Evolutionary conservation across 2,329 filamentous ascomycete genomes (phyloP).

Genomic region (Fusarium nygamai): DNA sequence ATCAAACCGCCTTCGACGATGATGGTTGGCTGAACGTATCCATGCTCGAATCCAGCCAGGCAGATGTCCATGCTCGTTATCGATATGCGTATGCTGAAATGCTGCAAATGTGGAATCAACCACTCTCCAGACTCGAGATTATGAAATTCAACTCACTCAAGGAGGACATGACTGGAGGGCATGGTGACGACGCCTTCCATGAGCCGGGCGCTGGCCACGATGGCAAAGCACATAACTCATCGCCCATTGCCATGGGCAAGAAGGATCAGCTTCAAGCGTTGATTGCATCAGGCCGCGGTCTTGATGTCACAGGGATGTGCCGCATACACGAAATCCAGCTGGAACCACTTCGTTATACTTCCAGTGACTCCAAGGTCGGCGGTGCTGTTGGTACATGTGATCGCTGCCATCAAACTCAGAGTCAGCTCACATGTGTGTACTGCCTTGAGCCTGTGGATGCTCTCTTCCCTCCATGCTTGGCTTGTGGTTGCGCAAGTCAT

Average conservation of each 20-base stretch:
- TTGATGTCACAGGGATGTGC: constrained; percentile 72
- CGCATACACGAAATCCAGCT: constrained; percentile 70
- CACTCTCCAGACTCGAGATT: constrained; percentile 70
- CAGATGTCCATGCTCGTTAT: constrained; percentile 65
- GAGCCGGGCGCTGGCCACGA: constrained; percentile 53
- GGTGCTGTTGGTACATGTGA: constrained; percentile 62
- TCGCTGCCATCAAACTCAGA: constrained; percentile 64
- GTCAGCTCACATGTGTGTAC: constrained; percentile 69
- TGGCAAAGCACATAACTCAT: constrained; percentile 51
- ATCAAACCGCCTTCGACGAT: constrained; percentile 74
- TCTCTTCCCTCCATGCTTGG: constrained; percentile 69
- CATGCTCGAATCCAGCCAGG: constrained; percentile 63
- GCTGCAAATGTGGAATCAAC: constrained; percentile 72
- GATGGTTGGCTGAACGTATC: constrained; percentile 72
- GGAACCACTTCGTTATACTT: constrained; percentile 64
- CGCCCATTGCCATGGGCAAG: constrained; percentile 66
- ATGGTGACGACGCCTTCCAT: constrained; percentile 47
- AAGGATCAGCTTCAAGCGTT: constrained; percentile 62
- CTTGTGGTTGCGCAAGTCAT: constrained; percentile 71
- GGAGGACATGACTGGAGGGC: constrained; percentile 51
- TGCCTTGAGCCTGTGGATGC: constrained; percentile 69
- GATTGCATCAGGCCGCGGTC: constrained; percentile 63
- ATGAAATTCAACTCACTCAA: constrained; percentile 75
- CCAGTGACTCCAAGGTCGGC: constrained; percentile 51
- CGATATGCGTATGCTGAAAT: constrained; percentile 75